Conservation (phyloP, 2,329 filamentous ascomycete species). For the Dactylellina leptospora region DNA sequence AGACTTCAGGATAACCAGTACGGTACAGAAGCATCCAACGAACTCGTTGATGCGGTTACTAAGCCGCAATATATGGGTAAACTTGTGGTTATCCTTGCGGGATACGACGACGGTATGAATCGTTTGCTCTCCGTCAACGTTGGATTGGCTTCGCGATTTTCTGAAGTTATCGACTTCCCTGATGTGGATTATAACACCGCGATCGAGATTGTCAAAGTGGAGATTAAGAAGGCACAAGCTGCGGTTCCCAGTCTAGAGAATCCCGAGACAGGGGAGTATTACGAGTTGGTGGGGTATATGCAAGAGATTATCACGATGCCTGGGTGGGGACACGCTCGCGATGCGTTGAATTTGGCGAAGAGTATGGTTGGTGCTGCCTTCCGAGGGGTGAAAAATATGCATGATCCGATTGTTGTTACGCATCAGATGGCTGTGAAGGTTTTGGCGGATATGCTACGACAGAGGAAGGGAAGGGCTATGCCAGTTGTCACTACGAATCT, state of each 20-base stretch:
- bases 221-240: constrained; percentile 23
- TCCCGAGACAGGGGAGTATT: constrained; percentile 56
- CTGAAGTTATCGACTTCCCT: constrained; percentile 69
- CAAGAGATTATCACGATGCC: constrained; percentile 28
- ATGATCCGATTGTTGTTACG: constrained; percentile 66
- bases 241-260: constrained; percentile 54
- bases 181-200: constrained; percentile 63
- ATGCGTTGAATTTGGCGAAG: constrained; percentile 40
- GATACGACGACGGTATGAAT: constrained; percentile 75
- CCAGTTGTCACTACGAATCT: not conserved
- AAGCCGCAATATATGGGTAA: constrained; percentile 69
- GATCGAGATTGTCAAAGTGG: constrained; percentile 61
- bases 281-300: constrained; percentile 50
- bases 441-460: constrained; percentile 58
- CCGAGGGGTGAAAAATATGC: constrained; percentile 61
- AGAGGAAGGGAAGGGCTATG: constrained; percentile 11
- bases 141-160: constrained; percentile 72
- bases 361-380: constrained; percentile 54
- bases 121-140: constrained; percentile 69
- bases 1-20: constrained; percentile 69
- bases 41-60: constrained; percentile 66
- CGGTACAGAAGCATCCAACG: constrained; percentile 68
- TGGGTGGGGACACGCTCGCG: constrained; percentile 41
- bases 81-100: constrained; percentile 73
- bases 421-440: constrained; percentile 71